Evolutionary conservation across 2,329 filamentous ascomycete species (phyloP).

Genomic region (Epicoccum sorghinum): DNA sequence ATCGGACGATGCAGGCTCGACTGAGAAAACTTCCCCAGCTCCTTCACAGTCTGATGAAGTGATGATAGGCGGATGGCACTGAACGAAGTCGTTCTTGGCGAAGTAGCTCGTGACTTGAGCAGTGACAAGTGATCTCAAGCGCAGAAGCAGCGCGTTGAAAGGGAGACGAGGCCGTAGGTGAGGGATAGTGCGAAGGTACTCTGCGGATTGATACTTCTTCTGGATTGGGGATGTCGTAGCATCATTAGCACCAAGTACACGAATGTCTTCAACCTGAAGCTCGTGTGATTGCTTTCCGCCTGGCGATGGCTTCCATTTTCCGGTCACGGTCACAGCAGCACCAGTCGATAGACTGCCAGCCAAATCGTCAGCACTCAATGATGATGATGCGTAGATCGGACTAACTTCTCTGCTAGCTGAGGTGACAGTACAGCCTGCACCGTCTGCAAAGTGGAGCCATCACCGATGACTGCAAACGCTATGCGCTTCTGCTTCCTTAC

Average conservation of each 20-base stretch:
- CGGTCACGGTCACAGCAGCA: constrained; percentile 76
- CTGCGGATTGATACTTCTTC: constrained; percentile 91
- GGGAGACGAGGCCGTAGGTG: constrained; percentile 85
- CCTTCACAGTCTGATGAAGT: constrained; percentile 98
- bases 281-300: constrained; percentile 77
- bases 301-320: constrained; percentile 75
- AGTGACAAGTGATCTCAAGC: constrained; percentile 81
- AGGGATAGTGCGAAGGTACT: constrained; percentile 86
- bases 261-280: constrained; percentile 73
- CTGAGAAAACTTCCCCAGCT: constrained; percentile 88
- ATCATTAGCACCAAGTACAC: constrained; percentile 77
- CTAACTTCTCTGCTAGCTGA: constrained; percentile 74
- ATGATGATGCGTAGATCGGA: constrained; percentile 22
- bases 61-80: constrained; percentile 91
- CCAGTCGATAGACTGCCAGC: constrained; percentile 75
- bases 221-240: constrained; percentile 89
- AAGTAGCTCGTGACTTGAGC: constrained; percentile 79
- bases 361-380: constrained; percentile 21
- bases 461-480: constrained; percentile 83
- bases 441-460: constrained; percentile 80
- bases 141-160: constrained; percentile 78
- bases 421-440: constrained; percentile 82
- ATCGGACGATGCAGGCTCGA: constrained; percentile 50
- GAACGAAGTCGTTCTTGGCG: constrained; percentile 70
- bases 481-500: constrained; percentile 84